Base-by-base conservation (phyloP, 2,329 filamentous ascomycete genomes). In the Talaromyces sp. region DNA sequence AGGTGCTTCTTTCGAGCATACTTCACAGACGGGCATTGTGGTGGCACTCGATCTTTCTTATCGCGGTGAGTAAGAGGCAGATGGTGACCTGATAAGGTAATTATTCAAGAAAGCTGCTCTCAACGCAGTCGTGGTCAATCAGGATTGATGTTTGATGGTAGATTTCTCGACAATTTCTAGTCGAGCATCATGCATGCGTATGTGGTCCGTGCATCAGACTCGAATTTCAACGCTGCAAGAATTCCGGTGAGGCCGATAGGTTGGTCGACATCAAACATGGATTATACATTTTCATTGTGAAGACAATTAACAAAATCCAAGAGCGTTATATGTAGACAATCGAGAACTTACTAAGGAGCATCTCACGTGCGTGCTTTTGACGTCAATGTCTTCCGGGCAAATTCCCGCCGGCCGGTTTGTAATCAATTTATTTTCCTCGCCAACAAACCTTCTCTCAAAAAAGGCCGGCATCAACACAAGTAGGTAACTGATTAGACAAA, bases 1-100 rank as follows among this genome's bases (percentile, higher is more conserved):
- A 21, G 70, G 73, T 9, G 69, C 67, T 63, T 77, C 71, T 42
- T 67, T 71, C 60, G 71, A 70, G 66, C 76, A 78, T 50, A 78
- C 75, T 65, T 76, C 72, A 60, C 76, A 78, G 42, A 66, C 66
- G 42, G 71, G 59, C 75, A 76, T 77, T 60, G 65, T 69, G 54
- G 39, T 21, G 16, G 33, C 23, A 14, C 28, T 28, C 28, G 28
- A 28, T 28, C 28, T 28, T 48, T 28, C 7, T n/a, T 48, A 14
- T 11, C 28, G 44, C 12, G 3, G 1, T 16, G 21, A 16, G 28
- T 42, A 28, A 48, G 12, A 28, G 5, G 12, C 11, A 5, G 21
- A 1, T 48, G 11, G 25, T 16, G 12, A 6, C 31, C 14, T 5
- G 5, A 14, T 35, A 35, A 5, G 11, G 50, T 3, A 5, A 35